Evolutionary conservation across 305 asterid species (phyloP), one percentile per base, ranked within the genome.

Genomic region (Fraxinus paxiana): DNA sequence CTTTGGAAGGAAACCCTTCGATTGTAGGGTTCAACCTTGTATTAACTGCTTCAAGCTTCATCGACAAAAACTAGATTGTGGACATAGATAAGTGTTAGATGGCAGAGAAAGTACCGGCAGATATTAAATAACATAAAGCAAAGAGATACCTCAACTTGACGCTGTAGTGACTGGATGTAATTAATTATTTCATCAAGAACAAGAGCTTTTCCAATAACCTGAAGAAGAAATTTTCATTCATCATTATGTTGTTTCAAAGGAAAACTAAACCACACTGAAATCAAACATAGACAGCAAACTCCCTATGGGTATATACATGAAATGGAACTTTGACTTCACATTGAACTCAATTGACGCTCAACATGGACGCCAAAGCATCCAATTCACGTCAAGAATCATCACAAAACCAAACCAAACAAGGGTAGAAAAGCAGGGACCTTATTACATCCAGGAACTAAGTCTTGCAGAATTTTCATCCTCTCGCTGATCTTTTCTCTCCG

Each of bases 391-490:
- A 75, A 22, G 72, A 56, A 30, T 17, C n/a, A 83, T 31, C 59
- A 13, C 7, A 35, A 9, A 9, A 78, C 54, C 71, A 82, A 46
- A 18, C 77, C 43, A 46, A 48, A 31, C 26, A 59, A 76, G 35
- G 37, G 77, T 17, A 30, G 37, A 67, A 83, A 82, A 51, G 46
- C 41, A 9, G 30, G 31, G 78, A 90, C 98, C 98, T 95, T 93
- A 85, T 93, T 95, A 85, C 98, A 93, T 83, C 98, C 98, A 15
- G 98, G 98, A 46, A 95, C 97, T 92, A 93, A 88, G 81, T 95
- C 98, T 80, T 95, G 98, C 78, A 95, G 89, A 84, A 92, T 90
- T 87, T 93, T 95, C 98, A 95, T 95, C 95, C 98, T 89, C 90
- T 95, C 98, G 2, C 98, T 95, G 85, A 95, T 95, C 87, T 93